These are phyloP conservation scores for Myxozyma nipponensis DNA, from an alignment of 805 yeast genomes.

Conservation along the genomic window DNA sequence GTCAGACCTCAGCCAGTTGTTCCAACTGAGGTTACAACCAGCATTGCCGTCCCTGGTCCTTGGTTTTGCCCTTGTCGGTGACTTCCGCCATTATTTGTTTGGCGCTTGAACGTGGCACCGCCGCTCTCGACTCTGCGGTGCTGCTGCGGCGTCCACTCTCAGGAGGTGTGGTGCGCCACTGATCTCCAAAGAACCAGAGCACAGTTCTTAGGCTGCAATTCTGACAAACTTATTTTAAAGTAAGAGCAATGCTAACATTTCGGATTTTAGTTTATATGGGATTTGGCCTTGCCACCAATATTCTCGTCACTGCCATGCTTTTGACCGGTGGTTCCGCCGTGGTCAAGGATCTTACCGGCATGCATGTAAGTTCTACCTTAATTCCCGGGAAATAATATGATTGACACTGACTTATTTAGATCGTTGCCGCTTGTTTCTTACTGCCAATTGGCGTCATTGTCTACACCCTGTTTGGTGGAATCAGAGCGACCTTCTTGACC, in stretches of 20 bases:
- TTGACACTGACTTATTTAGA: constrained; percentile 29
- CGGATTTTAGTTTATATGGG: constrained; percentile 35
- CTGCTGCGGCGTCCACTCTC: too few relatives aligned
- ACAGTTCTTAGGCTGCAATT: too few relatives aligned
- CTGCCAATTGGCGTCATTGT: constrained; percentile 76
- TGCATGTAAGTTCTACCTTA: constrained; percentile 40
- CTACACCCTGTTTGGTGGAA: constrained; percentile 76
- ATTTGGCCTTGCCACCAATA: constrained; percentile 81
- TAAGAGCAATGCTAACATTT: not conserved
- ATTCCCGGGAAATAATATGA: too few relatives aligned
- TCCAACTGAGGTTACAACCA: too few relatives aligned
- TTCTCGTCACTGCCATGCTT: constrained; percentile 88
- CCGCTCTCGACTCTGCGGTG: too few relatives aligned
- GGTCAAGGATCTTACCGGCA: constrained; percentile 74
- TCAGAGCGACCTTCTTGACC: constrained; percentile 75
- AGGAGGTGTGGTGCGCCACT: too few relatives aligned
- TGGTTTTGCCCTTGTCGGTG: too few relatives aligned
- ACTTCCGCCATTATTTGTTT: too few relatives aligned
- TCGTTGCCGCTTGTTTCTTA: constrained; percentile 75
- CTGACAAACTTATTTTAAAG: not conserved
- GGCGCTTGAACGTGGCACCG: too few relatives aligned
- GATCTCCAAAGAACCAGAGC: too few relatives aligned
- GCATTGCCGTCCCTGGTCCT: too few relatives aligned
- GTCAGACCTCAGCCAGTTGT: too few relatives aligned
- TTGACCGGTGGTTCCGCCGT: constrained; percentile 88